phyloP scores from a whole-genome alignment of 2,329 filamentous ascomycete genomes.

The Colletotrichum tropicale region DNA sequence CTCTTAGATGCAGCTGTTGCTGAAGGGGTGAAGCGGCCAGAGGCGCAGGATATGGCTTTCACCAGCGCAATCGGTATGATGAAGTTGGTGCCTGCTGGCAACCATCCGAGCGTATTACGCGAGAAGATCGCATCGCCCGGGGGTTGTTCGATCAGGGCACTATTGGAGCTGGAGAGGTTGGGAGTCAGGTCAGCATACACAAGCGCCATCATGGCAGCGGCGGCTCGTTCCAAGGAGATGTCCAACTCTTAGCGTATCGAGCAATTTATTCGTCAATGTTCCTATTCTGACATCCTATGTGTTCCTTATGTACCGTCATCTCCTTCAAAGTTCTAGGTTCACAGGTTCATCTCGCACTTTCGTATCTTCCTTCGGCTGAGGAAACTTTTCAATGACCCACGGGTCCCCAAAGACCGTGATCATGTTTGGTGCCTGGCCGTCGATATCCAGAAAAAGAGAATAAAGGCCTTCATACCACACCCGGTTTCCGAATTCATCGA shows the following conservation, averaged over 20 bases:
- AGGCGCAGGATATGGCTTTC: not conserved
- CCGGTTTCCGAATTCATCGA: constrained; percentile 52
- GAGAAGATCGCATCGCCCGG: not conserved
- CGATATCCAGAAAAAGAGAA: constrained; percentile 46
- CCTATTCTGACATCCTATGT: not conserved
- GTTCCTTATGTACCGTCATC: not conserved
- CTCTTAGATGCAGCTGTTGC: not conserved
- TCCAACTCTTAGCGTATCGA: not conserved
- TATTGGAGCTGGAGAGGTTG: not conserved
- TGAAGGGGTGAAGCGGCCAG: not conserved
- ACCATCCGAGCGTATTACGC: not conserved
- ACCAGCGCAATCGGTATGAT: not conserved
- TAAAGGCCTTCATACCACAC: constrained; percentile 61
- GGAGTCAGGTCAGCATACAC: not conserved
- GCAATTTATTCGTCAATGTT: not conserved
- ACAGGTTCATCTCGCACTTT: not conserved
- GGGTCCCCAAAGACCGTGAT: not conserved
- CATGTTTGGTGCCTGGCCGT: not conserved
- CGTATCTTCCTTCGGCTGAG: not conserved
- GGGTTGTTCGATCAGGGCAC: not conserved
- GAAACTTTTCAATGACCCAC: not conserved
- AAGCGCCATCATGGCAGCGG: not conserved
- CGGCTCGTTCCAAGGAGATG: not conserved
- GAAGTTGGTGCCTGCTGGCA: not conserved
- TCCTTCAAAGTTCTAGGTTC: not conserved